Conservation (phyloP, 2,329 filamentous ascomycete species). For the Aspergillus vadensis region DNA sequence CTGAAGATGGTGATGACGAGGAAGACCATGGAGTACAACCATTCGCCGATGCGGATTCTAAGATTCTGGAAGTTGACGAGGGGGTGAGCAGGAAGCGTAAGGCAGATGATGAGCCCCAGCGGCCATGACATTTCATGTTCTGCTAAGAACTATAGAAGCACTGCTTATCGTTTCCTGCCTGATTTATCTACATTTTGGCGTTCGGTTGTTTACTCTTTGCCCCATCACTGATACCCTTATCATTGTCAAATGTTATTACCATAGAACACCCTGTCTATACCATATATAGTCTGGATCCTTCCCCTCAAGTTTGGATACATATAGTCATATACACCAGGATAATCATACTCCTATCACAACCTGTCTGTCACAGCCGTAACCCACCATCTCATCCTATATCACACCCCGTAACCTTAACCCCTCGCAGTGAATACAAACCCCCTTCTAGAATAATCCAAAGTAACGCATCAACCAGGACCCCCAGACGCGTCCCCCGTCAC, state of each 20-base stretch:
- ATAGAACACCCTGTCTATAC: not conserved
- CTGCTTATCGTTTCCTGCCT: not conserved
- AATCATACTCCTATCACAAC: not conserved
- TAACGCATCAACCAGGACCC: not conserved
- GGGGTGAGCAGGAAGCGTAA: conserved; percentile 31
- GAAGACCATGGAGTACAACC: conserved; percentile 36
- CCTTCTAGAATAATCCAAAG: not conserved
- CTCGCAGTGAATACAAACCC: not conserved
- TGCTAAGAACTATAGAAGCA: not conserved
- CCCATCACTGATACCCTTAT: conserved; percentile 13
- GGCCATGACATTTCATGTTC: conserved; percentile 15
- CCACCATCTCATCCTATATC: not conserved
- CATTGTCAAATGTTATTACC: not conserved
- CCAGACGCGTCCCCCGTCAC: not conserved
- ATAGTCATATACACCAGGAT: not conserved
- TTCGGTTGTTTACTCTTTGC: not conserved
- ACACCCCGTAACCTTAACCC: not conserved
- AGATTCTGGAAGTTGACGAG: conserved; percentile 29
- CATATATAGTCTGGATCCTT: not conserved
- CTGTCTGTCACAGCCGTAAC: not conserved
- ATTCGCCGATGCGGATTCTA: conserved; percentile 41
- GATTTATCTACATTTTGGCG: not conserved
- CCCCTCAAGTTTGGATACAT: not conserved
- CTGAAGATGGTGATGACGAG: conserved; percentile 36
- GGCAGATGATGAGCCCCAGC: conserved; percentile 32